These are phyloP conservation scores for Podospora pseudopauciseta DNA, from an alignment of 495 filamentous ascomycete genomes.

Conservation along the genomic window DNA sequence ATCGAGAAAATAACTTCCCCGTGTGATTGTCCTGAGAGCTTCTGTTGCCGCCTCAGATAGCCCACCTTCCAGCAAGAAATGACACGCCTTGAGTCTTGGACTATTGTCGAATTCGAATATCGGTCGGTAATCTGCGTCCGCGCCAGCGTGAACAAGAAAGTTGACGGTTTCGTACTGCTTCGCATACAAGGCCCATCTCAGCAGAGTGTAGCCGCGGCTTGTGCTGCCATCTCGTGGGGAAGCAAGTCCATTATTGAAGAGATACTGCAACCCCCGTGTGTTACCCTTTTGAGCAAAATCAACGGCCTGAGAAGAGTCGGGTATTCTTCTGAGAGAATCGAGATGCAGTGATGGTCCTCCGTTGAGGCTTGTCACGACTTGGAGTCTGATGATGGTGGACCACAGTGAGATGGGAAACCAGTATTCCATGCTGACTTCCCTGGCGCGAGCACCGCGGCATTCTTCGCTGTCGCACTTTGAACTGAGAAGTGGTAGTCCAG, in stretches of 20 bases:
- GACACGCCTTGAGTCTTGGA: not conserved
- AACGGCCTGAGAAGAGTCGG: not conserved
- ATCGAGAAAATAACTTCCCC: not conserved
- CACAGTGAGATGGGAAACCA: not conserved
- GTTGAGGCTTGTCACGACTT: not conserved
- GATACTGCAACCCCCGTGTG: not conserved
- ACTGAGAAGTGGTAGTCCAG: not conserved
- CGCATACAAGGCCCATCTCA: conserved; percentile 3
- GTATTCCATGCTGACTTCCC: not conserved
- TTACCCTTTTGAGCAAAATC: not conserved
- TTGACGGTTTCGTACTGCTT: conserved; percentile 2
- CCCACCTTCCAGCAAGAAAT: conserved; percentile 1
- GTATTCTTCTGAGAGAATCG: not conserved
- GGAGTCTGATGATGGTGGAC: not conserved
- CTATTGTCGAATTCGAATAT: conserved; percentile 2
- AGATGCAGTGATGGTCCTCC: not conserved
- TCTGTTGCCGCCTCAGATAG: not conserved
- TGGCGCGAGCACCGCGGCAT: not conserved
- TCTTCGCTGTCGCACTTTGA: not conserved
- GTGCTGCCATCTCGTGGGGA: not conserved
- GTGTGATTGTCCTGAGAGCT: not conserved
- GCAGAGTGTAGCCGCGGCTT: not conserved
- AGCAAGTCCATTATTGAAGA: not conserved
- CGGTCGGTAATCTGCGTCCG: conserved; percentile 4
- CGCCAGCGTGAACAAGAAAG: conserved; percentile 1